A percentile compares a stretch with the other conserved stretches of the same genome.
These are phyloP conservation scores for Crithidia sp. DNA, from an alignment of 208 protist species.

Conservation along the genomic window DNA sequence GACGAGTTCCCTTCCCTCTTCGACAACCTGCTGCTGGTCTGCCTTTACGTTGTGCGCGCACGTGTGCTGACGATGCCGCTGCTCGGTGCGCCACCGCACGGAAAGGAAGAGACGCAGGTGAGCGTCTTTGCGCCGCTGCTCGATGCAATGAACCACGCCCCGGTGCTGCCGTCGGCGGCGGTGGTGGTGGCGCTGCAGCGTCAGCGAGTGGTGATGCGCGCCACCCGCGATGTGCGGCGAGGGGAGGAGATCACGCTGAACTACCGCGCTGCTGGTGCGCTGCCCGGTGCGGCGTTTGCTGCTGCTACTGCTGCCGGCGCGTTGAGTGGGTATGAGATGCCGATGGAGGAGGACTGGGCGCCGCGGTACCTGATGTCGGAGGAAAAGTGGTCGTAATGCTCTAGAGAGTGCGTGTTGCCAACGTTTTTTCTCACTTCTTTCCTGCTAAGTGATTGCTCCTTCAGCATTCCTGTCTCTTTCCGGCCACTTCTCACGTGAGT, in stretches of 20 bases:
- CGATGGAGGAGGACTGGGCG: slow-evolving; percentile 23
- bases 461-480: too few species aligned
- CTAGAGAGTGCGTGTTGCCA: too few species aligned
- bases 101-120: slow-evolving; percentile 2
- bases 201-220: slow-evolving; percentile 65
- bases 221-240: slow-evolving; percentile 37
- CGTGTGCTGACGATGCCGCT: slow-evolving; percentile 61
- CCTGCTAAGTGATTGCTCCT: neutral
- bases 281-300: too few species aligned
- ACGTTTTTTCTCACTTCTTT: neutral
- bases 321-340: neutral
- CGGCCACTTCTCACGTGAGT: too few species aligned
- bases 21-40: slow-evolving; percentile 57
- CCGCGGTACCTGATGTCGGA: slow-evolving; percentile 28
- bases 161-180: slow-evolving; percentile 26
- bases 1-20: slow-evolving; percentile 55
- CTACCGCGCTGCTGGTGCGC: slow-evolving; percentile 36
- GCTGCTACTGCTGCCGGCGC: too few species aligned
- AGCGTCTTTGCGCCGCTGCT: slow-evolving; percentile 69
- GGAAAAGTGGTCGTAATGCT: neutral
- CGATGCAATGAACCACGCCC: slow-evolving; percentile 70
- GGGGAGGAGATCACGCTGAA: slow-evolving; percentile 79
- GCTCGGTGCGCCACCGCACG: slow-evolving; percentile 15
- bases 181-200: slow-evolving; percentile 52
- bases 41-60: slow-evolving; percentile 75